phyloP scores from a whole-genome alignment of 2,329 filamentous ascomycete species.

The Bimuria novae-zelandiae region DNA sequence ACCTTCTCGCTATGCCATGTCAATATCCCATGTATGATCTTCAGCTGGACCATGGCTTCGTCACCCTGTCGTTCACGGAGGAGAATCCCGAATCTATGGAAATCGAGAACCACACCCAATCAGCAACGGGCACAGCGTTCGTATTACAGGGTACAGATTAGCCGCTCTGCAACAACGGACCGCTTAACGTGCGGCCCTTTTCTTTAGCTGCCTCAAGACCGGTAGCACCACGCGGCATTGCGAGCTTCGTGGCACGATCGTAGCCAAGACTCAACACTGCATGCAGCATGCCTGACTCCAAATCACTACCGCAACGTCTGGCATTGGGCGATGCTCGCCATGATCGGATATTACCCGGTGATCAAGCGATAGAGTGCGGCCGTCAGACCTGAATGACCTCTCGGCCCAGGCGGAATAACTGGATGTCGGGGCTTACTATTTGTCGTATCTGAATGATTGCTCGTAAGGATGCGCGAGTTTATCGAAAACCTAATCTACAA shows the following conservation, averaged over 20 bases:
- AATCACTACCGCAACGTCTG: too few relatives aligned
- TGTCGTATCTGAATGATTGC: constrained; percentile 8
- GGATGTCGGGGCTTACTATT: too few relatives aligned
- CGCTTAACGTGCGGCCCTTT: background rate
- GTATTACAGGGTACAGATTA: constrained; percentile 6
- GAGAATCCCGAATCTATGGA: constrained; percentile 19
- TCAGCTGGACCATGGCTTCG: constrained; percentile 24
- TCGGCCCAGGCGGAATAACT: too few relatives aligned
- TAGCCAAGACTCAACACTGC: too few relatives aligned
- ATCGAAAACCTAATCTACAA: constrained; percentile 25
- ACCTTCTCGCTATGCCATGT: constrained; percentile 19
- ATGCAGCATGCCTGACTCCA: too few relatives aligned
- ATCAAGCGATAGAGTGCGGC: too few relatives aligned
- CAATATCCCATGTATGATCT: constrained; percentile 18
- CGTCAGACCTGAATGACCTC: too few relatives aligned
- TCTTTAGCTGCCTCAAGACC: background rate
- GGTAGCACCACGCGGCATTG: too few relatives aligned
- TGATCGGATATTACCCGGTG: too few relatives aligned
- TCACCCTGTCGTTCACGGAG: constrained; percentile 15
- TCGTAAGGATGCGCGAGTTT: constrained; percentile 14
- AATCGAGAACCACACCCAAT: constrained; percentile 10
- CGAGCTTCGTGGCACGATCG: too few relatives aligned
- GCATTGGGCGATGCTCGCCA: too few relatives aligned
- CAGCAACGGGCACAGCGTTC: constrained; percentile 5
- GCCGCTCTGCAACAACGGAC: background rate